phyloP scores from a whole-genome alignment of 257 asterid species.

The Petunia secreta region DNA sequence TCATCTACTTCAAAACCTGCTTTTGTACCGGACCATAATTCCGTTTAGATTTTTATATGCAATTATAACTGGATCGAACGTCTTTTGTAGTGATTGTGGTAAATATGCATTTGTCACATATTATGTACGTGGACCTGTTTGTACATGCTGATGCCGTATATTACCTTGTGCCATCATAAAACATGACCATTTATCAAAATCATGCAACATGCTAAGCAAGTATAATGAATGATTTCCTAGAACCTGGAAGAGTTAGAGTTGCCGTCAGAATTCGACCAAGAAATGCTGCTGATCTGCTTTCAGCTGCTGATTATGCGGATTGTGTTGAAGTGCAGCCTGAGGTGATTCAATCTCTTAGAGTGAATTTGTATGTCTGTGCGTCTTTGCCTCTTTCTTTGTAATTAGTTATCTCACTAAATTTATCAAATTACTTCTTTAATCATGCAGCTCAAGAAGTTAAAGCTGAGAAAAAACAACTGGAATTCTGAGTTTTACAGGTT shows the following conservation, averaged over 20 bases:
- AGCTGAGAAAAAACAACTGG: conserved; percentile 90
- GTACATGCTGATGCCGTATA: background rate
- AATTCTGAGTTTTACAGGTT: conserved; percentile 74
- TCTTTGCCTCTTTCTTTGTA: conserved; percentile 8
- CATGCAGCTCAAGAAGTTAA: conserved; percentile 75
- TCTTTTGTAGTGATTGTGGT: background rate
- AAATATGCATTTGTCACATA: background rate
- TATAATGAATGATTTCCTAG: conserved; percentile 34
- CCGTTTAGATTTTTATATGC: background rate
- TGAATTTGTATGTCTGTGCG: conserved; percentile 8
- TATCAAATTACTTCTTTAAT: conserved; percentile 3
- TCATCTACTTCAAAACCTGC: background rate
- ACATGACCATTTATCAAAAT: conserved; percentile 13
- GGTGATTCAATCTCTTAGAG: conserved; percentile 45
- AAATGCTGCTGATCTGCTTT: conserved; percentile 68
- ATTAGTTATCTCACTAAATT: background rate
- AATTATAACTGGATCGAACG: background rate
- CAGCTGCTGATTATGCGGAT: conserved; percentile 73
- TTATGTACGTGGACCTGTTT: background rate
- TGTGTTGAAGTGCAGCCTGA: conserved; percentile 91
- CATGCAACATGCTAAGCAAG: background rate
- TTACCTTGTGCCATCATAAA: background rate
- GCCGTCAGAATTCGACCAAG: conserved; percentile 87
- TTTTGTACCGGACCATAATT: background rate
- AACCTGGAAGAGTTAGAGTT: conserved; percentile 91